Conservation (phyloP, 345 rosid genomes). For the Citrus hindsii region DNA sequence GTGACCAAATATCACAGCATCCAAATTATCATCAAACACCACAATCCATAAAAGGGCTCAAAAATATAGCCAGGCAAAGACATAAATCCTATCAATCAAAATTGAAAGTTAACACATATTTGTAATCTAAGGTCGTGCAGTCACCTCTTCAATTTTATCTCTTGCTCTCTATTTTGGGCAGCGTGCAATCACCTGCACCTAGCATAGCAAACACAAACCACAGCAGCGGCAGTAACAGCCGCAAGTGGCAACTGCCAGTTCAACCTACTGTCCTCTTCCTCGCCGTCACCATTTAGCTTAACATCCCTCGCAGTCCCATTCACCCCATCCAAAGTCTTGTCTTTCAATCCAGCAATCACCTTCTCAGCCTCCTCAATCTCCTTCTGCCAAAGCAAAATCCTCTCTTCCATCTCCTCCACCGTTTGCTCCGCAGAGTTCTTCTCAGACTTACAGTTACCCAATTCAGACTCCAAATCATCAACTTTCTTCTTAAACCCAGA, state of each 20-base stretch:
- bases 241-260: slow-evolving; percentile 43
- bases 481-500: slow-evolving; percentile 37
- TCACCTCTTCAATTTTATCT: slow-evolving; percentile 13
- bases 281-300: background rate
- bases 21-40: slow-evolving; percentile 14
- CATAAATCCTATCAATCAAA: slow-evolving; percentile 28
- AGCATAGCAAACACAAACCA: slow-evolving; percentile 39
- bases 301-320: slow-evolving; percentile 28
- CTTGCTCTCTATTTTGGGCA: background rate
- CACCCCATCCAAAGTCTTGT: slow-evolving; percentile 29
- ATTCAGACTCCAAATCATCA: slow-evolving; percentile 38
- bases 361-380: slow-evolving; percentile 41
- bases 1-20: slow-evolving; percentile 27
- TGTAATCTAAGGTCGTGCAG: background rate
- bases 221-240: slow-evolving; percentile 47
- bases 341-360: slow-evolving; percentile 34
- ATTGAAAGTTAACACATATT: slow-evolving; percentile 18
- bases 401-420: slow-evolving; percentile 31
- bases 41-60: slow-evolving; percentile 22
- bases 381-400: slow-evolving; percentile 36
- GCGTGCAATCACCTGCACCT: slow-evolving; percentile 32
- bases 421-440: slow-evolving; percentile 31
- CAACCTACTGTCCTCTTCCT: slow-evolving; percentile 22
- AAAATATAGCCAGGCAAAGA: slow-evolving; percentile 25
- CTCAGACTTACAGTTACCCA: slow-evolving; percentile 37